These are phyloP conservation scores for Aspergillus affinis DNA, from an alignment of 495 filamentous ascomycete genomes.

Conservation along the genomic window DNA sequence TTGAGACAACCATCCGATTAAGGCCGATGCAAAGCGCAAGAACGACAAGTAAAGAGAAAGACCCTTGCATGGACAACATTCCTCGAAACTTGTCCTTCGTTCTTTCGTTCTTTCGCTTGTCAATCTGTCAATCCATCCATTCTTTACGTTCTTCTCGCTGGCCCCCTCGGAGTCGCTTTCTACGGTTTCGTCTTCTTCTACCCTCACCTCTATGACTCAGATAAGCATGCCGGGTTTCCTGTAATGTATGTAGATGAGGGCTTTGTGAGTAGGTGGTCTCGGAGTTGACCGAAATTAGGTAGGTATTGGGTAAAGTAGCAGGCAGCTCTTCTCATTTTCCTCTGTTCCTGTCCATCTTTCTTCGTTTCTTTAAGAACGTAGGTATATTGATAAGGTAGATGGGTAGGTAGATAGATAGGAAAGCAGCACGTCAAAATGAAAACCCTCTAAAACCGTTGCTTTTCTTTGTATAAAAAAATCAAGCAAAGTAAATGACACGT, in stretches of 20 bases:
- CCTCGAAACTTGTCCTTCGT: background rate
- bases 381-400: background rate
- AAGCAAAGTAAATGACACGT: slow-evolving; percentile 38
- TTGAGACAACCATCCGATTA: background rate
- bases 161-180: background rate
- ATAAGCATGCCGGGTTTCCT: background rate
- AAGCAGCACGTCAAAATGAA: slow-evolving; percentile 4
- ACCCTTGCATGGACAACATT: background rate
- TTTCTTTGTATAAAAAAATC: slow-evolving; percentile 32
- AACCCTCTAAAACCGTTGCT: slow-evolving; percentile 36
- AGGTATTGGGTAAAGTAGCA: background rate
- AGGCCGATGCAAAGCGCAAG: too few species aligned
- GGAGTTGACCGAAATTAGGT: background rate
- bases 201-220: background rate
- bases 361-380: background rate
- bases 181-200: background rate
- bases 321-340: background rate
- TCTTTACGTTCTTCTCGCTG: too few species aligned
- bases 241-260: background rate
- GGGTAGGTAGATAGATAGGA: slow-evolving; percentile 1
- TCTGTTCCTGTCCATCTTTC: background rate
- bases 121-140: background rate
- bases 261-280: background rate
- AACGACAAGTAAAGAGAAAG: background rate
- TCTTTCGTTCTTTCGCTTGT: background rate